A percentile compares a stretch with the other conserved stretches of the same genome.
These are phyloP conservation scores for Suhomyces terraborum DNA, from an alignment of 1,139 yeast genomes.

Conservation along the genomic window DNA sequence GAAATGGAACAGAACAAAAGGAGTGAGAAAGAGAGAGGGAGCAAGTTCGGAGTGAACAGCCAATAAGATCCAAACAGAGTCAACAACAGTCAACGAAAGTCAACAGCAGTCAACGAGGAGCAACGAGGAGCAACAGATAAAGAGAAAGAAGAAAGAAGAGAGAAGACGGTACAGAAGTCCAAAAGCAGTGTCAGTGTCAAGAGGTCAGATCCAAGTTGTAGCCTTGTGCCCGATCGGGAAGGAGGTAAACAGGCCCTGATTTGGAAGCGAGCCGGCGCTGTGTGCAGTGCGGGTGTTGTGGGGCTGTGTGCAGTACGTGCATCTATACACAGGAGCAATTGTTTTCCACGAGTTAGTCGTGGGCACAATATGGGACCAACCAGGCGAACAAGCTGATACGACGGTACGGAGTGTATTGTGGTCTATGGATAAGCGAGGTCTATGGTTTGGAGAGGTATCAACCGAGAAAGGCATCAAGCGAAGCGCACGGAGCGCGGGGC, in stretches of 20 bases:
- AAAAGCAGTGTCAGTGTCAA: slow-evolving; percentile 1
- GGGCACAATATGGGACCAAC: background rate
- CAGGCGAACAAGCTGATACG: background rate
- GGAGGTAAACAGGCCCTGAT: slow-evolving; percentile 11
- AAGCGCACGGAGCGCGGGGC: background rate
- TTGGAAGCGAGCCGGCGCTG: background rate
- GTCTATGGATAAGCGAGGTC: slow-evolving; percentile 2
- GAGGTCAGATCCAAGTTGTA: slow-evolving; percentile 9
- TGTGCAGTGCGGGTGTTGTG: background rate
- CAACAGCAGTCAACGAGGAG: too few relatives aligned
- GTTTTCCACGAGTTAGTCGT: background rate
- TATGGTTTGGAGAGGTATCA: background rate
- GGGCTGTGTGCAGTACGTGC: slow-evolving; percentile 4
- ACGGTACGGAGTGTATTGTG: background rate
- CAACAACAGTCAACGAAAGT: background rate
- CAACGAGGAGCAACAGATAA: background rate
- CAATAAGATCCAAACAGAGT: background rate
- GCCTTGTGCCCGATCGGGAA: slow-evolving; percentile 12
- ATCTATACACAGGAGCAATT: background rate
- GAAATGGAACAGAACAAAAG: background rate
- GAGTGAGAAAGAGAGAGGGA: slow-evolving; percentile 1
- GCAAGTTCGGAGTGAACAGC: too few relatives aligned
- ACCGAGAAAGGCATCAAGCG: background rate
- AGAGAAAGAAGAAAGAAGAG: background rate
- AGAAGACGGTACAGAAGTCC: slow-evolving; percentile 1